phyloP scores from a whole-genome alignment of 192 early-diverging fungal species.

The Podila epicladia region DNA sequence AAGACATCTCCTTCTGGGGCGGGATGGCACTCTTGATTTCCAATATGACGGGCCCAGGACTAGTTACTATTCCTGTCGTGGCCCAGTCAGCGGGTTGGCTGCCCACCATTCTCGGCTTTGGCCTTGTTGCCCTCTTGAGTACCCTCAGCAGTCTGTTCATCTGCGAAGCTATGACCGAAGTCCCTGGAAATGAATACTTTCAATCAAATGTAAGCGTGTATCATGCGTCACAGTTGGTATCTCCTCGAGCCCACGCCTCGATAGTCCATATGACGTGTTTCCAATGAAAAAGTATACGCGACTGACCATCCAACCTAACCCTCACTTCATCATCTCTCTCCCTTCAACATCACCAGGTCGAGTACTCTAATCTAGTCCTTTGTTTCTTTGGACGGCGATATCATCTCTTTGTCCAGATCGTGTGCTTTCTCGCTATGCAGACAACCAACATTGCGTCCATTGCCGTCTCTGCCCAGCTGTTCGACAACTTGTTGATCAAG shows the following conservation, averaged over 20 bases:
- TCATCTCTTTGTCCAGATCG: constrained; percentile 68
- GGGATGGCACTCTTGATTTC: constrained; percentile 53
- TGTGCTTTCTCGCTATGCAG: constrained; percentile 75
- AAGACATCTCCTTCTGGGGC: constrained; percentile 56
- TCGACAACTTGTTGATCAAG: constrained; percentile 71
- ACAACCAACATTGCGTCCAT: constrained; percentile 77
- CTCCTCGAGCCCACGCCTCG: too few species aligned
- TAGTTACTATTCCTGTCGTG: constrained; percentile 42
- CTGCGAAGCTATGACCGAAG: constrained; percentile 72
- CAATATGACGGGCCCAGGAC: constrained; percentile 56
- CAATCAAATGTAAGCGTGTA: constrained; percentile 58
- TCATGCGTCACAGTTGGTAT: not conserved
- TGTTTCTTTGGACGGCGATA: constrained; percentile 71
- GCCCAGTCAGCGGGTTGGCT: constrained; percentile 47
- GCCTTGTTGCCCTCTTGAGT: constrained; percentile 67
- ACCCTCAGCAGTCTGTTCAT: constrained; percentile 72
- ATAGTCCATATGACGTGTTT: too few species aligned
- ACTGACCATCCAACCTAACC: not conserved
- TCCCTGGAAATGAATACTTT: constrained; percentile 76
- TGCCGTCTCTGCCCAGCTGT: constrained; percentile 72
- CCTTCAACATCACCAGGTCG: constrained; percentile 54
- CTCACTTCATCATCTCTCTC: constrained; percentile 30
- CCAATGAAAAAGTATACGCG: too few species aligned
- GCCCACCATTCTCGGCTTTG: constrained; percentile 60
- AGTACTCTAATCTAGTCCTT: constrained; percentile 75